Percentiles rank a stretch among this genome's conserved stretches.
These are phyloP conservation scores for Ogataea sp. DNA, from an alignment of 805 yeast species.

Conservation along the genomic window DNA sequence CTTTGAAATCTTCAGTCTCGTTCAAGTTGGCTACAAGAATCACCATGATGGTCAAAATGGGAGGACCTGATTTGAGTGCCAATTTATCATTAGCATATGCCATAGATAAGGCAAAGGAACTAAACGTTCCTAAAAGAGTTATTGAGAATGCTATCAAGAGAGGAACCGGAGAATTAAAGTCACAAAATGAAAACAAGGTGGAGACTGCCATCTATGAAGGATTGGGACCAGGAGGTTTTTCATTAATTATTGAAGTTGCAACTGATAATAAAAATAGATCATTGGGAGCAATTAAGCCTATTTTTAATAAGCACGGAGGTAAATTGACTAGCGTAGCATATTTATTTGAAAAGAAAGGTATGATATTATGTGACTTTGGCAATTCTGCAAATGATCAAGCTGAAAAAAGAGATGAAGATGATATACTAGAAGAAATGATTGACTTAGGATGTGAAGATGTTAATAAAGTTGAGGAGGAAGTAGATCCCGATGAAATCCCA, in stretches of 20 bases:
- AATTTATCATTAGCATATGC: conserved; percentile 61
- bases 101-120: conserved; percentile 68
- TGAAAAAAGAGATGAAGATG: conserved; percentile 8
- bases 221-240: conserved; percentile 87
- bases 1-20: conserved; percentile 59
- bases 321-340: conserved; percentile 70
- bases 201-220: conserved; percentile 75
- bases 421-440: conserved; percentile 54
- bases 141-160: conserved; percentile 84
- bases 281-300: conserved; percentile 63
- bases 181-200: conserved; percentile 32
- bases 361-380: conserved; percentile 45
- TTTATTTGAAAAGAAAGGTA: conserved; percentile 74
- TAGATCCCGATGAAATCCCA: too few species aligned
- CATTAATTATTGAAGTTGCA: conserved; percentile 74
- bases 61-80: conserved; percentile 53
- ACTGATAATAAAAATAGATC: conserved; percentile 88
- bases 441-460: conserved; percentile 81
- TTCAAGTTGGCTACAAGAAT: conserved; percentile 68
- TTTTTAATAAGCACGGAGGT: conserved; percentile 57
- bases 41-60: conserved; percentile 68
- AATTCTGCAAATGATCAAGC: too few species aligned
- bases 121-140: conserved; percentile 74
- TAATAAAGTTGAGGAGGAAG: conserved; percentile 12
- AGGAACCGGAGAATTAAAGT: conserved; percentile 61